Evolutionary conservation across 75 land plant genomes (phyloP).

Genomic region (Selaginella tamariscina): DNA sequence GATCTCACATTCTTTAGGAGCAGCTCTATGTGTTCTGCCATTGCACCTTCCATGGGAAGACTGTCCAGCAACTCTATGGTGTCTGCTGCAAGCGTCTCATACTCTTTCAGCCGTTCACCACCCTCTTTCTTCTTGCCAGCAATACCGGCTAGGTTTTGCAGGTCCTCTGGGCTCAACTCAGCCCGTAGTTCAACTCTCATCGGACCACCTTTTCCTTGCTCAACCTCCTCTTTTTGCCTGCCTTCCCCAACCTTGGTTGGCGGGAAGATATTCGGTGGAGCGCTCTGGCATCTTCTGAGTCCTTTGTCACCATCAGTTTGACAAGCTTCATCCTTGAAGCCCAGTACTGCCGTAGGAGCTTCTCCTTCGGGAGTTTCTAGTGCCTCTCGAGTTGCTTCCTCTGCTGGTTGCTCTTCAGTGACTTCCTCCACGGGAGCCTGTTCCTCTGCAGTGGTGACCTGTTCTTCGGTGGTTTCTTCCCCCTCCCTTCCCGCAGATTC

Average conservation of each 20-base stretch:
- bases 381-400: not conserved
- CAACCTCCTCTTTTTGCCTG: not conserved
- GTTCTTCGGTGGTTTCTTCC: not conserved
- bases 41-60: conserved; percentile 11
- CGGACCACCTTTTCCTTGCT: not conserved
- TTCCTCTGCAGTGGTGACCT: not conserved
- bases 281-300: not conserved
- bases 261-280: not conserved
- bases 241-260: conserved; percentile 7
- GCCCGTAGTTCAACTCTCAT: not conserved
- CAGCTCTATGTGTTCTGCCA: not conserved
- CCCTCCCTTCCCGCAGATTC: not conserved
- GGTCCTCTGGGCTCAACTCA: not conserved
- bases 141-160: not conserved
- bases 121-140: conserved; percentile 11
- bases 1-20: conserved; percentile 12
- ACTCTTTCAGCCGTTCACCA: conserved; percentile 16
- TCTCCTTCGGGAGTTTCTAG: not conserved
- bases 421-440: not conserved
- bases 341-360: not conserved
- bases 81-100: conserved; percentile 14
- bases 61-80: conserved; percentile 13
- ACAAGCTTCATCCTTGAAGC: not conserved
- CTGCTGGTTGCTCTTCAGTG: not conserved
- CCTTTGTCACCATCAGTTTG: not conserved